These are phyloP conservation scores for Monosporascus sp. DNA, from an alignment of 2,329 filamentous ascomycete genomes.

Conservation along the genomic window DNA sequence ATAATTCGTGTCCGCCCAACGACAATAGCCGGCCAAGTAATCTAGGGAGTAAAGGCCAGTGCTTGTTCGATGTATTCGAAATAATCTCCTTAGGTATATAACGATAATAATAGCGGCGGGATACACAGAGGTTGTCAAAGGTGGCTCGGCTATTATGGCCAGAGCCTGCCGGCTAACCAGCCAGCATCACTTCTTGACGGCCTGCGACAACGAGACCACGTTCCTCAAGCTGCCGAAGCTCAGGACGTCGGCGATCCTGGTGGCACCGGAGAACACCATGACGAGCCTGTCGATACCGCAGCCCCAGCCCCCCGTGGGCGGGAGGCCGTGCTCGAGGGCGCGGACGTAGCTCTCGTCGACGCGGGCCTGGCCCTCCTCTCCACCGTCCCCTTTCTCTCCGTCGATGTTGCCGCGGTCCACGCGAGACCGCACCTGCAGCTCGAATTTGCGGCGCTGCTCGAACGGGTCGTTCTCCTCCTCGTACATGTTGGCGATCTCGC, in stretches of 20 bases:
- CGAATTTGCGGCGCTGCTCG: constrained; percentile 79
- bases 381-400: constrained; percentile 42
- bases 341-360: constrained; percentile 79
- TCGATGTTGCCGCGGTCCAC: constrained; percentile 24
- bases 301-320: constrained; percentile 96
- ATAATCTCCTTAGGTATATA: too few relatives aligned
- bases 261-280: constrained; percentile 80
- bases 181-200: constrained; percentile 7
- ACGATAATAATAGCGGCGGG: too few relatives aligned
- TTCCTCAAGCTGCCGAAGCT: constrained; percentile 81
- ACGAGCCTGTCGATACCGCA: constrained; percentile 86
- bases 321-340: constrained; percentile 81
- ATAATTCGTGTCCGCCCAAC: too few relatives aligned
- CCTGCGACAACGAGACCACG: constrained; percentile 48
- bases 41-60: too few relatives aligned
- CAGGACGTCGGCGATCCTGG: constrained; percentile 78
- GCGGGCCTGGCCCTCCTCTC: constrained; percentile 39
- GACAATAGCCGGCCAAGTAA: too few relatives aligned
- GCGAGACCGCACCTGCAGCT: constrained; percentile 39
- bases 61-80: too few relatives aligned
- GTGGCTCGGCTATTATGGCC: too few relatives aligned
- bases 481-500: constrained; percentile 92
- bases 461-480: constrained; percentile 95
- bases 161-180: too few relatives aligned
- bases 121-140: too few relatives aligned